phyloP scores from a whole-genome alignment of 805 yeast species.

The Lipomyces yamanashiensis region DNA sequence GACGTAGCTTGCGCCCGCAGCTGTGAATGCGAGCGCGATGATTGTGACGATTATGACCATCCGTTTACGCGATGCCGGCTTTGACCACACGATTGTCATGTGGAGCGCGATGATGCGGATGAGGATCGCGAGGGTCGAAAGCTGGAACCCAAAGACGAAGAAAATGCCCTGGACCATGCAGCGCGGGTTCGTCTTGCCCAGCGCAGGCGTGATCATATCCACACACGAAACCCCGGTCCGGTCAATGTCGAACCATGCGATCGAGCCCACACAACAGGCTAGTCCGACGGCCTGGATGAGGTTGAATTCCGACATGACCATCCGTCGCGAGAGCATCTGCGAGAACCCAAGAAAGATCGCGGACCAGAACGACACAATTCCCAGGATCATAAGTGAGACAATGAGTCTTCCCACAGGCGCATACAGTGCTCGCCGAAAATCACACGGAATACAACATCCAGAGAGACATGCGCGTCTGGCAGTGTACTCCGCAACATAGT shows the following conservation, averaged over 20 bases:
- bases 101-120: slow-evolving; percentile 26
- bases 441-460: slow-evolving; percentile 35
- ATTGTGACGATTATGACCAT: neutral
- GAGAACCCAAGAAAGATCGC: slow-evolving; percentile 26
- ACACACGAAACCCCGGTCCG: slow-evolving; percentile 16
- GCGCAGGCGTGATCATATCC: slow-evolving; percentile 29
- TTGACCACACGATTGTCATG: slow-evolving; percentile 25
- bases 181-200: slow-evolving; percentile 18
- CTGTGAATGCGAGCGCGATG: slow-evolving; percentile 22
- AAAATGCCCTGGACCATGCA: slow-evolving; percentile 32
- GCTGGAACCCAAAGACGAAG: slow-evolving; percentile 29
- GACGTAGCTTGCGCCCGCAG: slow-evolving; percentile 18
- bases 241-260: slow-evolving; percentile 21
- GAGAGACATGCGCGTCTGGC: slow-evolving; percentile 15
- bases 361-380: slow-evolving; percentile 23
- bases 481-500: slow-evolving; percentile 4
- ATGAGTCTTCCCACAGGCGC: slow-evolving; percentile 2
- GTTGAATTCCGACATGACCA: slow-evolving; percentile 32
- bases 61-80: slow-evolving; percentile 4
- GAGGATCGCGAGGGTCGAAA: slow-evolving; percentile 21
- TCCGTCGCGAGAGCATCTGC: slow-evolving; percentile 26
- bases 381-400: slow-evolving; percentile 21
- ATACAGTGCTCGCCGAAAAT: slow-evolving; percentile 14
- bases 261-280: slow-evolving; percentile 14
- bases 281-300: slow-evolving; percentile 26